Percentiles rank a stretch among this genome's conserved stretches.
These are phyloP conservation scores for Phialocephala subalpina DNA, from an alignment of 2,329 filamentous ascomycete genomes.

Conservation along the genomic window DNA sequence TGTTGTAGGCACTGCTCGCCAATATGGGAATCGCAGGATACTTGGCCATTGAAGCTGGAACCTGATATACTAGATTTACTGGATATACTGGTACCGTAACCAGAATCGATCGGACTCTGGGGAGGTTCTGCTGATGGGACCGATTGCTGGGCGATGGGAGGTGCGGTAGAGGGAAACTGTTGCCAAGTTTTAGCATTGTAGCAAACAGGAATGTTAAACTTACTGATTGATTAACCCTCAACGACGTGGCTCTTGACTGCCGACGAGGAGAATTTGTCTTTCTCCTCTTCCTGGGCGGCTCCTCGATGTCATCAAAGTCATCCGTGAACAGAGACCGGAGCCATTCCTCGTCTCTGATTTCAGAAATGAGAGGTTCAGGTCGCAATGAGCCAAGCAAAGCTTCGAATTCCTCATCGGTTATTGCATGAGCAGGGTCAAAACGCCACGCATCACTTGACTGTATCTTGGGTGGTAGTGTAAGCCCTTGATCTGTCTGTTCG, in stretches of 20 bases:
- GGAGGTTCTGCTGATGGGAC: background rate
- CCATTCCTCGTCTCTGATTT: background rate
- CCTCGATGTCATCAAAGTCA: background rate
- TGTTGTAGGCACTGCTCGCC: background rate
- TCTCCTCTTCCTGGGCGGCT: background rate
- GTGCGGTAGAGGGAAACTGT: background rate
- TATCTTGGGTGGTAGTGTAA: constrained; percentile 39
- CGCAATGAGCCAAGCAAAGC: constrained; percentile 18
- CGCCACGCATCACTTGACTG: constrained; percentile 25
- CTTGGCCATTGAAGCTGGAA: background rate
- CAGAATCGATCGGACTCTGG: constrained; percentile 14
- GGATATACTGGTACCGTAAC: constrained; percentile 16
- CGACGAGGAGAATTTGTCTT: background rate
- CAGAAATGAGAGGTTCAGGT: background rate
- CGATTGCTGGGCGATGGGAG: background rate
- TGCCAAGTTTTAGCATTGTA: constrained; percentile 13
- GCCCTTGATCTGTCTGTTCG: constrained; percentile 35
- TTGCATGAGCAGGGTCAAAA: constrained; percentile 11
- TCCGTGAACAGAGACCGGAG: background rate
- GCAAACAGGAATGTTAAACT: background rate
- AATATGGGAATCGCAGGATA: background rate
- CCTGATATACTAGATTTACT: constrained; percentile 11
- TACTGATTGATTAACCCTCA: background rate
- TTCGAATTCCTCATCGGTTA: constrained; percentile 22
- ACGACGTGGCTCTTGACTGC: background rate